Percentiles rank a stretch among this genome's conserved stretches.
phyloP scores from a whole-genome alignment of 352 stramenopile species.

The Phytophthora sp. region DNA sequence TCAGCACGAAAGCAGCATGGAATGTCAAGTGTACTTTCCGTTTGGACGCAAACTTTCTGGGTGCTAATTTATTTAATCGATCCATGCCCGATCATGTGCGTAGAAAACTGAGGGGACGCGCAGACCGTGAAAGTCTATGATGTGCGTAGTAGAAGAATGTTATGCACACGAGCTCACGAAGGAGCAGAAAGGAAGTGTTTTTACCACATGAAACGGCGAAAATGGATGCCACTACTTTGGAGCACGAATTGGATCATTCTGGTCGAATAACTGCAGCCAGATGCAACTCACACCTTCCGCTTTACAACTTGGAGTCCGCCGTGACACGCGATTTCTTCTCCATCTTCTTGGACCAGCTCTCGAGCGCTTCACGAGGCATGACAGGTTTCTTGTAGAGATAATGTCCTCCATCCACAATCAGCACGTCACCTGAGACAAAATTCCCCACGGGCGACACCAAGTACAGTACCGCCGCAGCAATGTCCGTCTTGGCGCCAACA shows the following conservation, averaged over 20 bases:
- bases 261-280: background rate
- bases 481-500: constrained; percentile 85
- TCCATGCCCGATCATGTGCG: too few species aligned
- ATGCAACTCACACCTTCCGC: background rate
- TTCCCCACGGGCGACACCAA: constrained; percentile 75
- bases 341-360: constrained; percentile 79
- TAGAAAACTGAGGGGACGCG: too few species aligned
- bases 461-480: constrained; percentile 83
- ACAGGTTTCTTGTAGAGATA: constrained; percentile 82
- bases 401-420: constrained; percentile 86
- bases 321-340: constrained; percentile 66
- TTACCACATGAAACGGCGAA: too few species aligned
- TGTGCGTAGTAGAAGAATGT: too few species aligned
- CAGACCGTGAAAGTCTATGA: too few species aligned
- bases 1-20: too few species aligned
- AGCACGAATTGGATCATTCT: background rate
- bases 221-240: too few species aligned
- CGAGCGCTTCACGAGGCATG: constrained; percentile 75
- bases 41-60: too few species aligned
- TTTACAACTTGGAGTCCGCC: constrained; percentile 56
- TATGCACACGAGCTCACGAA: too few species aligned
- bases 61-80: too few species aligned
- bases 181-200: too few species aligned
- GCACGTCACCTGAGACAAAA: constrained; percentile 83
- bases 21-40: too few species aligned